Evolutionary conservation across 179 eudicot genomes (phyloP).

Genomic region (Pouteria campechiana): DNA sequence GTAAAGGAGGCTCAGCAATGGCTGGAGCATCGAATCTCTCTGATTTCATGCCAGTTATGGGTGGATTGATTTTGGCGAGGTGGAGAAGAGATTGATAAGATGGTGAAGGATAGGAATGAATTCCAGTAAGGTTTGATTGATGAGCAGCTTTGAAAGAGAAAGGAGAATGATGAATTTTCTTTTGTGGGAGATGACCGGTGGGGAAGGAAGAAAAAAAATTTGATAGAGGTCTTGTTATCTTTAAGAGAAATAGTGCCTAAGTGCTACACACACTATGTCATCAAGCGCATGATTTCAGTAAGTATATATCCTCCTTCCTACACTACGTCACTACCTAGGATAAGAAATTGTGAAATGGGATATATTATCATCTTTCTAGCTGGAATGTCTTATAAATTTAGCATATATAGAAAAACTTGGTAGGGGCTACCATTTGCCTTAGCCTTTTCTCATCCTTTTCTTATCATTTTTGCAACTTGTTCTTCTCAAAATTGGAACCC

Average conservation of each 20-base stretch:
- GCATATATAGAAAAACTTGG: too few relatives aligned
- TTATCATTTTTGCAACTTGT: too few relatives aligned
- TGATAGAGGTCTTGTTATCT: conserved; percentile 28
- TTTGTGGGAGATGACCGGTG: not conserved
- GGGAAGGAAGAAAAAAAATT: conserved; percentile 12
- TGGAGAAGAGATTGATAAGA: conserved; percentile 14
- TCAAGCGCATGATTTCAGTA: conserved; percentile 37
- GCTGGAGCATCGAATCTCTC: conserved; percentile 7
- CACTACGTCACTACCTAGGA: too few relatives aligned
- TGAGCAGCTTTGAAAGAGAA: conserved; percentile 4
- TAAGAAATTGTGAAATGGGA: too few relatives aligned
- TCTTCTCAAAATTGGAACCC: too few relatives aligned
- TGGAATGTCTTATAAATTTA: too few relatives aligned
- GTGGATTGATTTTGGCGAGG: conserved; percentile 9
- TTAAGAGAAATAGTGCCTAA: conserved; percentile 28
- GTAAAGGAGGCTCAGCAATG: conserved; percentile 15
- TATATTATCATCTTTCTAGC: too few relatives aligned
- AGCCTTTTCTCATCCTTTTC: too few relatives aligned
- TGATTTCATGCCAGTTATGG: conserved; percentile 29
- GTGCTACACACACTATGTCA: conserved; percentile 29
- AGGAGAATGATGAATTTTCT: too few relatives aligned
- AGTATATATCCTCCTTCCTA: too few relatives aligned
- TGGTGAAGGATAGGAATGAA: conserved; percentile 18
- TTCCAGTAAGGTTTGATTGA: conserved; percentile 28
- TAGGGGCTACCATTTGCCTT: too few relatives aligned